These are phyloP conservation scores for Golubevia pallescens DNA, from an alignment of 1,284 basidiomycete genomes.

Conservation along the genomic window DNA sequence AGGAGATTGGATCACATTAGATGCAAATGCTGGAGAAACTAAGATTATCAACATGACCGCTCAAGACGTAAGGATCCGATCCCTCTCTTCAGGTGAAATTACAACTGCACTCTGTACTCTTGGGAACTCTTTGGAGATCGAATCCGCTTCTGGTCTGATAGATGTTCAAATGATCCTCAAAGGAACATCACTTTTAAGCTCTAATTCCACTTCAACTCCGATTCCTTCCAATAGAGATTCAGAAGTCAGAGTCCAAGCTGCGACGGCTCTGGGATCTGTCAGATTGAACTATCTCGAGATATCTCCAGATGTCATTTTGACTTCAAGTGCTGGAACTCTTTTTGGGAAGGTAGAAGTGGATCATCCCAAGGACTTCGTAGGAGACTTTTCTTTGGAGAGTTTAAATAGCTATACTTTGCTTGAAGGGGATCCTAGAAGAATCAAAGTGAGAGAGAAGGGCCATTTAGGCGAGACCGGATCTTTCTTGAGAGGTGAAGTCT, in stretches of 20 bases:
- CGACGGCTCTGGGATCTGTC: background rate
- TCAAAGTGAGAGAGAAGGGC: too few species aligned
- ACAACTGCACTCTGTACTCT: background rate
- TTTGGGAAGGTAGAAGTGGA: background rate
- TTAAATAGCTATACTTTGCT: background rate
- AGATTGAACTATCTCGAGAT: background rate
- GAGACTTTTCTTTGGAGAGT: background rate
- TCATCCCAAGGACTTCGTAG: background rate
- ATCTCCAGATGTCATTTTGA: background rate
- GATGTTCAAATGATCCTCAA: background rate
- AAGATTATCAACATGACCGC: too few species aligned
- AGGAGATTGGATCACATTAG: too few species aligned
- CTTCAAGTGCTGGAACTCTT: background rate
- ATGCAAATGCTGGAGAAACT: too few species aligned
- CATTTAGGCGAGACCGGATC: too few species aligned
- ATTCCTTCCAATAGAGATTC: background rate
- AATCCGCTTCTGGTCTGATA: background rate
- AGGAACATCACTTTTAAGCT: background rate
- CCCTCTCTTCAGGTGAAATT: background rate
- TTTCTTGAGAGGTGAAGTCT: too few species aligned
- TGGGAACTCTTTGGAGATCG: background rate
- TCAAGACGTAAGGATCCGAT: too few species aligned
- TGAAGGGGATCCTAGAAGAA: too few species aligned
- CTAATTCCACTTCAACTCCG: background rate
- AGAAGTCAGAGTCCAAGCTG: background rate